These are phyloP conservation scores for Gastrodia elata DNA, from an alignment of 106 monocot genomes.

Conservation along the genomic window DNA sequence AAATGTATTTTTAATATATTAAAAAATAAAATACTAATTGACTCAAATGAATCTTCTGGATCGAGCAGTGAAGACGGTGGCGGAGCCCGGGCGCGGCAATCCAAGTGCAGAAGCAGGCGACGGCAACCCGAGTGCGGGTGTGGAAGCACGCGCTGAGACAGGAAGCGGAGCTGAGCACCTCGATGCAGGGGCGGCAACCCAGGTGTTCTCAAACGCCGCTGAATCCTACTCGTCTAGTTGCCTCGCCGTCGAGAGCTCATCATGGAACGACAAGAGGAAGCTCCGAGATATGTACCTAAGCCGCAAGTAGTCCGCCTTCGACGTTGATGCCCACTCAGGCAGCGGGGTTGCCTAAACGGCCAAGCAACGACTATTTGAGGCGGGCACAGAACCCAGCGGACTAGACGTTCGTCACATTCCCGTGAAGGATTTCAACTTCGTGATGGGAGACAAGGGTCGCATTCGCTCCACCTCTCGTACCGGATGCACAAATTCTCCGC, in stretches of 20 bases:
- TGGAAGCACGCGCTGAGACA: slow-evolving; percentile 62
- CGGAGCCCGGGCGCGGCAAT: slow-evolving; percentile 51
- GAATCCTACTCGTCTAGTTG: slow-evolving; percentile 76
- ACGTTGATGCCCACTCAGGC: slow-evolving; percentile 51
- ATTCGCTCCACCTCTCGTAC: too few species aligned
- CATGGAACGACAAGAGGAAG: slow-evolving; percentile 77
- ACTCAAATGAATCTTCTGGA: slow-evolving; percentile 70
- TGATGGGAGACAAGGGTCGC: too few species aligned
- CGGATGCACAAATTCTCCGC: too few species aligned
- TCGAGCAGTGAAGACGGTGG: slow-evolving; percentile 67
- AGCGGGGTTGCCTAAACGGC: too few species aligned
- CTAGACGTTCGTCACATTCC: too few species aligned
- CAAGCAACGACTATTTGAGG: too few species aligned
- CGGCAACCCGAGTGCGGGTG: too few species aligned
- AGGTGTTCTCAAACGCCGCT: slow-evolving; percentile 66
- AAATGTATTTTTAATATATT: too few species aligned
- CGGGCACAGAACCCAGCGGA: too few species aligned
- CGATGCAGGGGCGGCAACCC: slow-evolving; percentile 51
- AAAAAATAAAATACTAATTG: too few species aligned
- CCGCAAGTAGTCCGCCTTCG: slow-evolving; percentile 67
- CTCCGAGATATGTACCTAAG: slow-evolving; percentile 78
- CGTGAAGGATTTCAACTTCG: too few species aligned
- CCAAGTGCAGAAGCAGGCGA: too few species aligned
- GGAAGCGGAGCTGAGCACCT: slow-evolving; percentile 35
- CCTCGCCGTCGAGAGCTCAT: slow-evolving; percentile 67